Conservation (phyloP, 2,329 filamentous ascomycete genomes). For the Xylaria sp. region DNA sequence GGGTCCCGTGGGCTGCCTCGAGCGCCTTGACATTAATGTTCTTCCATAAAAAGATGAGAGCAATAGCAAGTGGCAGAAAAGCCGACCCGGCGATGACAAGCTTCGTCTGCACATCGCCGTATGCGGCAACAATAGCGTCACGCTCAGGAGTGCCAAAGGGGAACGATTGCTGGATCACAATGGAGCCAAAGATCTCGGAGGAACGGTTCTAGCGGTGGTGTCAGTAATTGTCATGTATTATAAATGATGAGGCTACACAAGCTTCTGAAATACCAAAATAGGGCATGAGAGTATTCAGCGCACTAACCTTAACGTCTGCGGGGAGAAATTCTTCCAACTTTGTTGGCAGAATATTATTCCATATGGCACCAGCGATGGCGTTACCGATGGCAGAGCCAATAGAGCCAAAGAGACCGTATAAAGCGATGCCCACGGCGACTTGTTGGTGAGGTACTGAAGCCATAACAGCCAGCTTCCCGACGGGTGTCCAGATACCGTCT, state of each 20-base stretch:
- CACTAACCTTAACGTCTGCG: constrained; percentile 1
- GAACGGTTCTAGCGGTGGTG: background rate
- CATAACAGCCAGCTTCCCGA: constrained; percentile 5
- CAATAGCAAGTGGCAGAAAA: constrained; percentile 3
- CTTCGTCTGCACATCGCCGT: constrained; percentile 14
- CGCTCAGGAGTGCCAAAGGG: constrained; percentile 7
- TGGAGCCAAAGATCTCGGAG: constrained; percentile 8
- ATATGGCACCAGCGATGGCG: constrained; percentile 8
- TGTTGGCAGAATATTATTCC: background rate
- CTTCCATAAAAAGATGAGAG: constrained; percentile 9
- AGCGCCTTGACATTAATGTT: constrained; percentile 10
- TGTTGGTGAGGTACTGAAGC: constrained; percentile 5
- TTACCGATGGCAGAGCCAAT: constrained; percentile 9
- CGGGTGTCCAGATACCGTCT: constrained; percentile 6
- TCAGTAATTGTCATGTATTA: background rate
- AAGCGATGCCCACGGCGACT: constrained; percentile 4
- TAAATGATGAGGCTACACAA: background rate
- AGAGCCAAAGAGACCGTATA: constrained; percentile 10
- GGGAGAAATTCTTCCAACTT: constrained; percentile 9
- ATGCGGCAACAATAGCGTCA: constrained; percentile 8
- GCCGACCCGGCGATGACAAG: constrained; percentile 6
- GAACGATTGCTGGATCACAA: constrained; percentile 1
- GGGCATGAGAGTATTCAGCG: background rate
- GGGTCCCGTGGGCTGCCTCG: background rate
- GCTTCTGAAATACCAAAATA: background rate